A percentile compares a stretch with the other conserved stretches of the same genome.
These are phyloP conservation scores for Sugiyamaella castrensis DNA, from an alignment of 1,139 yeast genomes.

Conservation along the genomic window DNA sequence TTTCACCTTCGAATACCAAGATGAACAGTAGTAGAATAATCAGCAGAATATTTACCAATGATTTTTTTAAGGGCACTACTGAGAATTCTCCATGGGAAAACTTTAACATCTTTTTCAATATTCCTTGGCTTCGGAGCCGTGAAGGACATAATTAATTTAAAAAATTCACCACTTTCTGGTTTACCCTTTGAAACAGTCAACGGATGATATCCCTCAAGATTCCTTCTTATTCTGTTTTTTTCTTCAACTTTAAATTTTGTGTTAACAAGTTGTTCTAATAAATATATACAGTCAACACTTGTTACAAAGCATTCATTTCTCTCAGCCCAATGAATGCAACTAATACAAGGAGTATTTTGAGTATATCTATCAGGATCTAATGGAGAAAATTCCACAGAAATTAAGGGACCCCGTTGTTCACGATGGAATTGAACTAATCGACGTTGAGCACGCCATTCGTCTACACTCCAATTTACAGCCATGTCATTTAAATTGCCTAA, in stretches of 20 bases:
- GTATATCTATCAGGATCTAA: conserved; percentile 35
- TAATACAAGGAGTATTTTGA: conserved; percentile 40
- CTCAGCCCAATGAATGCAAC: conserved; percentile 63
- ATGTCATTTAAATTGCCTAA: conserved; percentile 37
- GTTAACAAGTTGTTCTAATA: conserved; percentile 57
- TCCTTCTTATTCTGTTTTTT: conserved; percentile 67
- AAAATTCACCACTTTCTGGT: conserved; percentile 48
- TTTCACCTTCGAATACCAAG: conserved; percentile 7
- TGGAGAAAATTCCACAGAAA: conserved; percentile 36
- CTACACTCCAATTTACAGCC: conserved; percentile 36
- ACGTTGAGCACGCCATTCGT: conserved; percentile 35
- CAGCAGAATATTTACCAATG: conserved; percentile 54
- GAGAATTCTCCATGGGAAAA: conserved; percentile 58
- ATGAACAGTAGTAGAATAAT: conserved; percentile 22
- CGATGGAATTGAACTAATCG: conserved; percentile 38
- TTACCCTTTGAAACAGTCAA: conserved; percentile 53
- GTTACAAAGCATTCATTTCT: conserved; percentile 54
- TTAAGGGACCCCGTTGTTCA: conserved; percentile 37
- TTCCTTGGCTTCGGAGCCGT: conserved; percentile 67
- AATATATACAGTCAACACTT: conserved; percentile 59
- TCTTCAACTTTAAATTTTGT: conserved; percentile 63
- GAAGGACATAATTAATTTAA: conserved; percentile 60
- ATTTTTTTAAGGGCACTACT: conserved; percentile 57
- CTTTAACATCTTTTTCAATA: conserved; percentile 71
- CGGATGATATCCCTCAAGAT: conserved; percentile 64